Base-by-base conservation (phyloP, 2,329 filamentous ascomycete genomes). In the Microsporum canis region DNA sequence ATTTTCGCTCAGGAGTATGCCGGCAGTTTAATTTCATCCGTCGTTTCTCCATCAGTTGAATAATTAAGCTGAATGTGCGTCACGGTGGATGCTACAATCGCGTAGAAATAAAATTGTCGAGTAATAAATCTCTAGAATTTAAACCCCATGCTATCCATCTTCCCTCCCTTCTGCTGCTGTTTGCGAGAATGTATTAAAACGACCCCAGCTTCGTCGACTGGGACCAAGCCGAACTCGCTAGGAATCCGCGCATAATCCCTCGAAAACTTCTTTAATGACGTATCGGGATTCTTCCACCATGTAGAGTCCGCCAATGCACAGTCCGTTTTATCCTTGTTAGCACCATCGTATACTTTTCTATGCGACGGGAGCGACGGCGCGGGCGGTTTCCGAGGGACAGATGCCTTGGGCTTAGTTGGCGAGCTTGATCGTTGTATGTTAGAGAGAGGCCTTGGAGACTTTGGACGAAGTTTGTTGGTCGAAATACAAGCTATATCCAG, bases 231-330 rank as follows among this genome's bases (percentile, higher is more conserved):
- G 2, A 70, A 67, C 53, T 75, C 72, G 27, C 57, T 61, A 12
- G 68, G 61, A 23, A 73, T 64, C 23, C 73, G 71, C 51, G 69
- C 67, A 57, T 74, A 70, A 2, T 68, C 68, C 38, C 68, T 65
- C 10, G 70, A 71, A 69, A 72, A 77, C 5, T 61, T 62, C 62
- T 75, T 76, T 62, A 76, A 74, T 0, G 73, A 71, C 1, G 75
- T 77, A 58, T 72, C 69, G 1, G 67, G 67, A 45, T 69, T 66
- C 36, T 73, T 70, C 7, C 69, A 71, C 73, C 71, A 75, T 10
- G 55, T 27, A 39, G 57, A 47, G 7, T 3, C 5, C 12, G 4
- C 31, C 33, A 23, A 17, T 51, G 14, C 14, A 5, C 3, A n/a
- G 27, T 5, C 31, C 31, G 4, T n/a, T 55, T 10, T 36, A 33